A percentile compares a stretch with the other conserved stretches of the same genome.
Evolutionary conservation across 1,139 yeast genomes (phyloP).

Genomic region (Wickerhamiella infanticola): DNA sequence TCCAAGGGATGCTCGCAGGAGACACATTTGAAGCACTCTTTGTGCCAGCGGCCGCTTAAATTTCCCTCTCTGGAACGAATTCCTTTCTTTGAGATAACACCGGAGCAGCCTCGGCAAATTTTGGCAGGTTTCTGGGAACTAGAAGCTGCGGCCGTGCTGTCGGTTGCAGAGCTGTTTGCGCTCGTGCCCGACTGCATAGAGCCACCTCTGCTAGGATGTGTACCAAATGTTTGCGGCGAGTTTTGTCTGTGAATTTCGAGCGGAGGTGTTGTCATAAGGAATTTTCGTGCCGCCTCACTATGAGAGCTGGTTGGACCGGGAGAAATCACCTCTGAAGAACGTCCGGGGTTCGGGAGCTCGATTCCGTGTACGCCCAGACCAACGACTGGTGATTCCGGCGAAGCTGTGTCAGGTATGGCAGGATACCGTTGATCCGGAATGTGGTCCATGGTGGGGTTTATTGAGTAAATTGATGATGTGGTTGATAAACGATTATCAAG

Average conservation of each 20-base stretch:
- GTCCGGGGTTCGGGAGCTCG: neutral
- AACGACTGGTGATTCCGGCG: neutral
- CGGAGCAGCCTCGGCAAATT: constrained; percentile 35
- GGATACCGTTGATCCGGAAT: neutral
- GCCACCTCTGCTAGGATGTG: neutral
- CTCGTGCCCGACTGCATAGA: neutral
- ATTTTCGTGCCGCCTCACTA: neutral
- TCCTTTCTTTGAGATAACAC: constrained; percentile 34
- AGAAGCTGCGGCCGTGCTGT: neutral
- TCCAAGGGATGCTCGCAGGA: constrained; percentile 19
- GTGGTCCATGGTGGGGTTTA: neutral
- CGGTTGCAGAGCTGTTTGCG: neutral
- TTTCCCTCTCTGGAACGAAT: constrained; percentile 74
- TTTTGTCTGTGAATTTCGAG: neutral
- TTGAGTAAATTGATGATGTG: constrained; percentile 8
- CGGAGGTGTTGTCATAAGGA: neutral
- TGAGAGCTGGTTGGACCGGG: neutral
- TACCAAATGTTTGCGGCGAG: neutral
- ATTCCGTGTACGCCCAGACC: neutral
- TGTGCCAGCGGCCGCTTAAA: constrained; percentile 89
- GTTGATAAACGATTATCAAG: constrained; percentile 7
- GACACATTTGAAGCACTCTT: constrained; percentile 68
- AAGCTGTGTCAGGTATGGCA: neutral
- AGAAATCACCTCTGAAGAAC: neutral
- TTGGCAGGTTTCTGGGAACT: constrained; percentile 3